Percentiles rank a stretch among this genome's conserved stretches.
Conservation (phyloP, 78 protist genomes). For the Tieghemostelium lacteum region DNA sequence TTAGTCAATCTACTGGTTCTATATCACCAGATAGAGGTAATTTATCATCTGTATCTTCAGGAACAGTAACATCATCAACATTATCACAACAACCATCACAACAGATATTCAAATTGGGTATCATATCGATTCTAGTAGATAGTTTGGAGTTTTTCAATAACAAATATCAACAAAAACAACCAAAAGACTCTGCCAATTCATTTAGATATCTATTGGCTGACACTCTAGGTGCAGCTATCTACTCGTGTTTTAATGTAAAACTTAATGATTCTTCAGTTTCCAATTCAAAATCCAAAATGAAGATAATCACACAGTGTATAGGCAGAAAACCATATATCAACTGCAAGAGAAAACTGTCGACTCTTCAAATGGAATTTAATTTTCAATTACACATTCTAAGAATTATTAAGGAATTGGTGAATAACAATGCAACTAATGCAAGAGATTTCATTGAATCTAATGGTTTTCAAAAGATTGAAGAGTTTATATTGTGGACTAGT, state of each 20-base stretch:
- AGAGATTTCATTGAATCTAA: constrained; percentile 4
- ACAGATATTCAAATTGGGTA: too few relatives aligned
- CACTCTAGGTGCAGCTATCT: neutral
- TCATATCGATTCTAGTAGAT: neutral
- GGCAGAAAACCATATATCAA: constrained; percentile 31
- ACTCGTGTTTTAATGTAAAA: neutral
- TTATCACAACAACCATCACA: too few relatives aligned
- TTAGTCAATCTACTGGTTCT: too few relatives aligned
- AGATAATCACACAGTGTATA: constrained; percentile 19
- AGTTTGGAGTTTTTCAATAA: constrained; percentile 20
- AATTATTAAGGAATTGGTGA: constrained; percentile 36
- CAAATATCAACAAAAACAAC: neutral
- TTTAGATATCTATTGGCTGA: constrained; percentile 2
- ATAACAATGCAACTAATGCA: constrained; percentile 25
- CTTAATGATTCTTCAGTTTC: neutral
- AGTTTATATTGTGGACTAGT: constrained; percentile 36
- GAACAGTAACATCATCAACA: constrained; percentile 5
- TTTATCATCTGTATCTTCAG: neutral
- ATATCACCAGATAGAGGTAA: neutral
- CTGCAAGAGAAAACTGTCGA: constrained; percentile 1
- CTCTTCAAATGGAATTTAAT: constrained; percentile 31
- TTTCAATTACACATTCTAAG: constrained; percentile 51
- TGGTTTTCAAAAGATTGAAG: constrained; percentile 44
- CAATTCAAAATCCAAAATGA: constrained; percentile 23
- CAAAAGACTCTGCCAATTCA: neutral